Base-by-base conservation (phyloP, 1,284 basidiomycete species). In the Ceratobasidium sp. region DNA sequence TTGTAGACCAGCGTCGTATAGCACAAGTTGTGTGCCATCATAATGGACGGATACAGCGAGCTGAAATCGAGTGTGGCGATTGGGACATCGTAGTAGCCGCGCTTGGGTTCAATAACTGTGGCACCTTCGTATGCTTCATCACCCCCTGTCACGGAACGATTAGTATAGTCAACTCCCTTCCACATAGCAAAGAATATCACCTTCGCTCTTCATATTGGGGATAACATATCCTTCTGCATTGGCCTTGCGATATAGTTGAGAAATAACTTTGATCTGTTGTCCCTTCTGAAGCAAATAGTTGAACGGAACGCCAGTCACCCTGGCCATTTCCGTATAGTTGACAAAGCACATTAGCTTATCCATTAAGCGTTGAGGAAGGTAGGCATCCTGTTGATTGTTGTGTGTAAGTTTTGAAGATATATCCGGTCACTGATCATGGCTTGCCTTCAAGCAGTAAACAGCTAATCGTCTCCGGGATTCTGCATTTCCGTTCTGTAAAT, bases 1-100 rank as follows among this genome's bases (percentile, higher is more conserved):
- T 89, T 92, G 76, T 97, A 92, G 26, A 97, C 80, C 16, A 97
- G 83, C 0, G 96, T 97, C 0, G 96, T 97, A 78, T 98, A 98
- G 80, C 96, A 98, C 1, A 98, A 83, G 79, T 98, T 98, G 80
- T 98, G 96, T 0, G 96, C 96, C 95, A 97, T 97, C 96, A 98
- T 98, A 82, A 98, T 98, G 0, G 96, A 98, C 0, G 96, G 96
- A 80, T 98, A 98, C 76, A 98, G 85, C 0, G 95, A 97, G 72
- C 93, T 95, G 82, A 98, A 98, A 86, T 98, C 96, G 50, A 98
- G 87, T 0, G 96, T 98, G 4, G 96, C 94, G 77, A 98, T 97
- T 0, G 96, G 96, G 0, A 90, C 87, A 78, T 97, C 94, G 79
- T 97, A 98, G 80, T 92, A 98, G 0, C 96, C 96, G 78, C 91